A percentile compares a stretch with the other conserved stretches of the same genome.
These are phyloP conservation scores for Vitis amurensis DNA, from an alignment of 164 flowering plant species.

Conservation along the genomic window DNA sequence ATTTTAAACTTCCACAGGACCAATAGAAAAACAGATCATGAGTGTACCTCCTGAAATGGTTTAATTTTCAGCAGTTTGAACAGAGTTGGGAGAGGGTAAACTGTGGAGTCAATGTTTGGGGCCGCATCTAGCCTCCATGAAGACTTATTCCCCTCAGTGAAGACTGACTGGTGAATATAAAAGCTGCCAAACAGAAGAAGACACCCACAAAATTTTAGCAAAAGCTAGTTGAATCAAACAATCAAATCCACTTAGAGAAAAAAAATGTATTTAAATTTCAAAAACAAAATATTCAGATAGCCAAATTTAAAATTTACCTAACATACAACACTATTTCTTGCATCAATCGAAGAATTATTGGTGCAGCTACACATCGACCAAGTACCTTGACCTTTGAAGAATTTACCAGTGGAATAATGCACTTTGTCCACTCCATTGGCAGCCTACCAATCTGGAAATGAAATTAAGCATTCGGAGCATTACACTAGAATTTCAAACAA, in stretches of 20 bases:
- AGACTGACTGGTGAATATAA: slow-evolving; percentile 61
- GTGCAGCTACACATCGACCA: slow-evolving; percentile 61
- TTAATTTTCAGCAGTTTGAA: slow-evolving; percentile 49
- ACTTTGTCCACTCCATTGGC: slow-evolving; percentile 73
- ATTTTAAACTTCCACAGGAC: neutral
- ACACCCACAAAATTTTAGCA: neutral
- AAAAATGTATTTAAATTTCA: too few relatives aligned
- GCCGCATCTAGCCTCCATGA: slow-evolving; percentile 51
- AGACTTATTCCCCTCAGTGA: slow-evolving; percentile 42
- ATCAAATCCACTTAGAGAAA: neutral
- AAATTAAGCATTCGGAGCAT: neutral
- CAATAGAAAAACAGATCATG: neutral
- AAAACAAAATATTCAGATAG: neutral
- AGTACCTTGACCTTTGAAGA: slow-evolving; percentile 57
- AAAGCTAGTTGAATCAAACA: neutral
- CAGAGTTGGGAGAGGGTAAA: slow-evolving; percentile 51
- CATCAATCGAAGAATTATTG: slow-evolving; percentile 43
- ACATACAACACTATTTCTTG: slow-evolving; percentile 62
- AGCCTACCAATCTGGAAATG: slow-evolving; percentile 68
- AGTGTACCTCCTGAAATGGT: slow-evolving; percentile 59
- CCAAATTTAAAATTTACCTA: slow-evolving; percentile 39
- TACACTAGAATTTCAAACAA: neutral
- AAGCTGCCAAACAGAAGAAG: slow-evolving; percentile 40
- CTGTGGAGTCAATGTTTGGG: slow-evolving; percentile 39
- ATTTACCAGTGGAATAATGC: slow-evolving; percentile 58